Base-by-base conservation (phyloP, 2,329 filamentous ascomycete species). In the Emergomyces africanus region DNA sequence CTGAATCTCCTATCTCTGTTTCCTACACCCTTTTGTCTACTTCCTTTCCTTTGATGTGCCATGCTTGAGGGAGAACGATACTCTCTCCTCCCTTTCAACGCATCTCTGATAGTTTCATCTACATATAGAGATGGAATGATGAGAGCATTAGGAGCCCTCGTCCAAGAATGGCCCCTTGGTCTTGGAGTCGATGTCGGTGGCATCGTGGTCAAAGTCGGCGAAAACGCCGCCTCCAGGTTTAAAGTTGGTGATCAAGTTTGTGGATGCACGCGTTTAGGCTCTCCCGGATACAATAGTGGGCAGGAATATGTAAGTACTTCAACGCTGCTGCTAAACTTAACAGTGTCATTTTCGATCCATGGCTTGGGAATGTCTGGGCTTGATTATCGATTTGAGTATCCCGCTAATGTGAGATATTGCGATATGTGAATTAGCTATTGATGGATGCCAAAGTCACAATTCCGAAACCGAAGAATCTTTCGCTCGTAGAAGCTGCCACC, bases 201-300 rank as follows among this genome's bases (percentile, higher is more conserved):
- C 28, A 57, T 68, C 15, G 66, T 71, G 12, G 62, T 67, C n/a
- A 68, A 71, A 57, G 64, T 63, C 1, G 68, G 69, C 25, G 59
- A 64, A 25, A 64, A 70, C 20, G 68, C 69, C 6, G 64, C 65
- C 33, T 60, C 63, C 15, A 60, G 60, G 15, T 69, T 71, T 62
- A 67, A 68, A 59, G 61, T 65, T 48, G 70, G 69, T 2, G 68
- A 70, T 60, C 54, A 65, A 20, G 68, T 71, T 15, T 69, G 63
- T 61, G 70, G 69, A 25, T 70, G 69, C 59, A 68, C 67, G 2
- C 65, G 70, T 42, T 58, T 71, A 6, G 70, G 70, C 1, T 57
- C 20, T 4, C 57, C 59, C 28, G 65, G 63, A 18, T 66, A 69
- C 58, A 61, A 61, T 18, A 57, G 66, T 18, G 66, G 63, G 54